Percentiles rank a stretch among this genome's conserved stretches.
These are phyloP conservation scores for Oryza meridionalis DNA, from an alignment of 176 grass and related monocot species.

Conservation along the genomic window DNA sequence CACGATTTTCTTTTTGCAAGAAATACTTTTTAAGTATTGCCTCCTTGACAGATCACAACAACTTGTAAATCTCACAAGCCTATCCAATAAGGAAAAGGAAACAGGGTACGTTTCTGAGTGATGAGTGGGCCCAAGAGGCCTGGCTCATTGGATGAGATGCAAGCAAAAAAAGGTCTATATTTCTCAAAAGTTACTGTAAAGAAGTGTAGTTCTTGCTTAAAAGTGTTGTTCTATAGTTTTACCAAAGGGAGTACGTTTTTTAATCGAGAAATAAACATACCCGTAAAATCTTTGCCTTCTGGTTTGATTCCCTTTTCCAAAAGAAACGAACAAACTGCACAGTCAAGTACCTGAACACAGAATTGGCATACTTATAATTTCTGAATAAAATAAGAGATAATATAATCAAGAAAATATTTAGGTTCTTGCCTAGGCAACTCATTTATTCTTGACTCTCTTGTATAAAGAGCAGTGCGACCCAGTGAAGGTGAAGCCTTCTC, in stretches of 20 bases:
- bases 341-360: conserved; percentile 74
- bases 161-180: not conserved
- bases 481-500: conserved; percentile 89
- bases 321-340: conserved; percentile 99
- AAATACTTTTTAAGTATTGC: not conserved
- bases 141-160: not conserved
- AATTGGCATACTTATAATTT: conserved; percentile 21
- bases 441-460: conserved; percentile 80
- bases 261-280: conserved; percentile 47
- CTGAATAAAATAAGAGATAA: conserved; percentile 18
- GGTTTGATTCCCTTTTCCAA: conserved; percentile 99
- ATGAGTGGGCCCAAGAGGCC: not conserved
- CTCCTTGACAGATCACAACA: not conserved
- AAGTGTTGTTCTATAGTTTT: not conserved
- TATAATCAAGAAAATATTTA: conserved; percentile 3
- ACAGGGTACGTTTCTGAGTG: not conserved
- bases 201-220: not conserved
- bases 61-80: not conserved
- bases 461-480: conserved; percentile 76
- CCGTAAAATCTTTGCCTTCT: conserved; percentile 98
- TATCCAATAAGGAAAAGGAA: not conserved
- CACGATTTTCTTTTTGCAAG: not conserved
- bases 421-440: conserved; percentile 76
- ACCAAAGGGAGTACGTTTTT: not conserved
- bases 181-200: not conserved